phyloP scores from a whole-genome alignment of 805 yeast genomes.

The Candida patagonica region DNA sequence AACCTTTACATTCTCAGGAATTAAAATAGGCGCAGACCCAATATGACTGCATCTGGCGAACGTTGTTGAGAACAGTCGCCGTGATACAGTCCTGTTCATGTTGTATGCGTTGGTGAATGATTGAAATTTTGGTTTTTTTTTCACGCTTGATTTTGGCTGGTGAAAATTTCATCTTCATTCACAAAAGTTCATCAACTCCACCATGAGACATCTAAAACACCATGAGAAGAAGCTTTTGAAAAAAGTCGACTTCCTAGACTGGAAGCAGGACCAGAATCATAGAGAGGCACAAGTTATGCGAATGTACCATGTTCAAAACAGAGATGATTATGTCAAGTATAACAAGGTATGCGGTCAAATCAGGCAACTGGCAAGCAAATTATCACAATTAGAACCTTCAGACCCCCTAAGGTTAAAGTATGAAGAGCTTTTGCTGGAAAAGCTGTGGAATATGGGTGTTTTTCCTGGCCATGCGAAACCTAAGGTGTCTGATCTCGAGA shows the following conservation, averaged over 20 bases:
- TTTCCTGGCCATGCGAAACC: constrained; percentile 52
- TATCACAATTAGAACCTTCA: constrained; percentile 74
- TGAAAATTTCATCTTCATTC: constrained; percentile 3
- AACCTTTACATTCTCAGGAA: constrained; percentile 53
- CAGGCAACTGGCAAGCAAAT: constrained; percentile 74
- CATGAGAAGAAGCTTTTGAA: constrained; percentile 92
- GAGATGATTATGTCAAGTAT: constrained; percentile 93
- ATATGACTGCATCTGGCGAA: constrained; percentile 34
- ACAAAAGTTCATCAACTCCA: not conserved
- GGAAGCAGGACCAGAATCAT: constrained; percentile 95
- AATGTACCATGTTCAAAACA: constrained; percentile 82
- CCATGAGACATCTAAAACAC: constrained; percentile 62
- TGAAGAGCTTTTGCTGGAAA: constrained; percentile 80
- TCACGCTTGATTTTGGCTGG: not conserved
- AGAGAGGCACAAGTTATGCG: constrained; percentile 96
- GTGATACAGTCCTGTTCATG: not conserved
- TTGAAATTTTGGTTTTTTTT: not conserved
- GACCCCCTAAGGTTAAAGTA: constrained; percentile 85
- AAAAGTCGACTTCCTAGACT: constrained; percentile 92
- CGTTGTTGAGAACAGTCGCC: constrained; percentile 7
- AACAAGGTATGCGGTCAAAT: constrained; percentile 89
- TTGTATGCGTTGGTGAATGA: not conserved
- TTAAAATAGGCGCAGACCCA: constrained; percentile 68
- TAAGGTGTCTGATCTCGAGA: constrained; percentile 86
- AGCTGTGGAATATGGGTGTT: constrained; percentile 81